Conservation (phyloP, 1,284 basidiomycete species). For the Boletus sp. region DNA sequence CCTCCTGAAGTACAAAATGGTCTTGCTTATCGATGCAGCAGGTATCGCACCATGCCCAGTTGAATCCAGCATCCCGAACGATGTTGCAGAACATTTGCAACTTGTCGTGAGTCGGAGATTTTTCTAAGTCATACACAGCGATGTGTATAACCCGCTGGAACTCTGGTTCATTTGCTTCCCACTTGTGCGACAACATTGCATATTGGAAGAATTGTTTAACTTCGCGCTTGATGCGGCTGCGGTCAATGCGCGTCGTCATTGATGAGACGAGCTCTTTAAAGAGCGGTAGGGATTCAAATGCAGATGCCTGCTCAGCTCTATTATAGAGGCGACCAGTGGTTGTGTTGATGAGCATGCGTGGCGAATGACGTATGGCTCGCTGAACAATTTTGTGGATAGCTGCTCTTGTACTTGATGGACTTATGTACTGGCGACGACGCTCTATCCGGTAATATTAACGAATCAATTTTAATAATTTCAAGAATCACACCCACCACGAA, state of each 20-base stretch:
- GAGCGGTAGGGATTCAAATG: neutral
- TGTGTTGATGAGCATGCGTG: neutral
- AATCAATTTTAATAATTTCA: neutral
- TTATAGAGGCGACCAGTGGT: neutral
- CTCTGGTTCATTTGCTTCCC: neutral
- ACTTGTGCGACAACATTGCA: neutral
- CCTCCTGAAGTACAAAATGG: too few relatives aligned
- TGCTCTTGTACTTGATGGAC: neutral
- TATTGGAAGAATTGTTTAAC: neutral
- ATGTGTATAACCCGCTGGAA: neutral
- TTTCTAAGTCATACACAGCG: neutral
- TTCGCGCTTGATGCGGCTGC: neutral
- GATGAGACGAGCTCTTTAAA: neutral
- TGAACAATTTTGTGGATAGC: neutral
- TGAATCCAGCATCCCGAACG: too few relatives aligned
- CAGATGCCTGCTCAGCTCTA: neutral
- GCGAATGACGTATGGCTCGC: neutral
- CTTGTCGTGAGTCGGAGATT: too few relatives aligned
- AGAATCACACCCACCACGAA: neutral
- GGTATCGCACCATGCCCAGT: too few relatives aligned
- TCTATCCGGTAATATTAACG: neutral
- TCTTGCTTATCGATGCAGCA: too few relatives aligned
- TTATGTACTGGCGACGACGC: neutral
- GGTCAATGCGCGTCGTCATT: neutral
- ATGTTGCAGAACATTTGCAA: too few relatives aligned